phyloP scores from a whole-genome alignment of 768 basidiomycete genomes.

The Kockovaella imperatae region DNA sequence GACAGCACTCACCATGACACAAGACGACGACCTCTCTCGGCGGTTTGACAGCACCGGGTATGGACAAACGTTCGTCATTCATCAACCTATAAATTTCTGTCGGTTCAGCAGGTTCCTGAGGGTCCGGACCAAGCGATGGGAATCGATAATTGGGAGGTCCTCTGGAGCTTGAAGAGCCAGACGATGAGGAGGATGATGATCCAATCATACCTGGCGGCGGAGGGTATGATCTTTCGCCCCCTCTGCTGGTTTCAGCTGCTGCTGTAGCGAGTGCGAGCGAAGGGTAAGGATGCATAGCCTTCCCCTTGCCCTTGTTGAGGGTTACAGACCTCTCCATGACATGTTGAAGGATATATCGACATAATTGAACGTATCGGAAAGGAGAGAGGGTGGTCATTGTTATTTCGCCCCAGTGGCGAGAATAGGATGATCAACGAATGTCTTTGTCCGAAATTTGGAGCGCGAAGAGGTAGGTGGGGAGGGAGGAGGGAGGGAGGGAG shows the following conservation, averaged over 20 bases:
- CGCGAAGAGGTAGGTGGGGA: not conserved
- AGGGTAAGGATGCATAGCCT: slow-evolving; percentile 5
- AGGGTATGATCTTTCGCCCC: not conserved
- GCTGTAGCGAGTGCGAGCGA: not conserved
- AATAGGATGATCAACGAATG: no score
- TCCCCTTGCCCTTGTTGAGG: slow-evolving; percentile 20
- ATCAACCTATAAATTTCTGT: slow-evolving; percentile 51
- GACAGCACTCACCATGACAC: slow-evolving; percentile 77
- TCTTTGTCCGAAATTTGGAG: no score
- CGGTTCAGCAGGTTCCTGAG: slow-evolving; percentile 20
- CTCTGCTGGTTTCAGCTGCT: not conserved
- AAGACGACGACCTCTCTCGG: slow-evolving; percentile 77
- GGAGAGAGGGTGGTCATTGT: slow-evolving; percentile 29
- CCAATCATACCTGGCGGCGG: not conserved
- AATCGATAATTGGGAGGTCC: not conserved
- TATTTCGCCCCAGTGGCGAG: no score
- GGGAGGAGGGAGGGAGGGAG: not conserved
- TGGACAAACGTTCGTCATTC: slow-evolving; percentile 65
- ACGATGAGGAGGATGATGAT: not conserved
- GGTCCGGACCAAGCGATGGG: slow-evolving; percentile 19
- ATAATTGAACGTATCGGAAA: slow-evolving; percentile 38
- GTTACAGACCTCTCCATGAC: slow-evolving; percentile 21
- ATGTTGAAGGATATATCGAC: slow-evolving; percentile 30
- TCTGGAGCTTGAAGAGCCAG: not conserved
- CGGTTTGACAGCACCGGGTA: slow-evolving; percentile 61